Conservation (phyloP, 805 yeast species). For the Metschnikowia sp. region DNA sequence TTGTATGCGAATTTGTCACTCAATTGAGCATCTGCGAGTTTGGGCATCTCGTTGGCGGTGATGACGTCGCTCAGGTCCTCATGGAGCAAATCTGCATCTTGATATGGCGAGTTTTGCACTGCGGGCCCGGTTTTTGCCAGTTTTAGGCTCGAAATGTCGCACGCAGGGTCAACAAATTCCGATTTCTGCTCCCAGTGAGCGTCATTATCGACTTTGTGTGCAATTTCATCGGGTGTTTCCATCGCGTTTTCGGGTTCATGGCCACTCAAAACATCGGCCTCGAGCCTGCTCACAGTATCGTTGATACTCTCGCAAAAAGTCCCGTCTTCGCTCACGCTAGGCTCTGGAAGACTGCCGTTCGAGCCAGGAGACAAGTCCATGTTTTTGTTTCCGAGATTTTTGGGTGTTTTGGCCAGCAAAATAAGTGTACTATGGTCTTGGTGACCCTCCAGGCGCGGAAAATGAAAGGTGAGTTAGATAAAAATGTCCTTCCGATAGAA, state of each 20-base stretch:
- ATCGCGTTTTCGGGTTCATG: background rate
- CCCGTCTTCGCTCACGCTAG: slow-evolving; percentile 10
- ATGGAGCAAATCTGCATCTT: background rate
- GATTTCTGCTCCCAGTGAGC: slow-evolving; percentile 1
- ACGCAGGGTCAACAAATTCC: background rate
- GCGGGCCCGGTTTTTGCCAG: too few species aligned
- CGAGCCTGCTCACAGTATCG: slow-evolving; percentile 5
- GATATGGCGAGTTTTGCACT: too few species aligned
- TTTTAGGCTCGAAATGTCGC: background rate
- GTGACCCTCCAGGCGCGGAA: background rate
- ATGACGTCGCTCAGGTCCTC: background rate
- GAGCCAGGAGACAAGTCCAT: background rate
- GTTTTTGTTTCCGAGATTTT: background rate
- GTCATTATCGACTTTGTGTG: background rate
- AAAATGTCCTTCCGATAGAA: too few species aligned
- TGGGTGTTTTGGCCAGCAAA: background rate
- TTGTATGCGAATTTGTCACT: slow-evolving; percentile 24
- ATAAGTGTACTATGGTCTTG: background rate
- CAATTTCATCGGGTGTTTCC: background rate
- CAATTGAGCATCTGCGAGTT: background rate
- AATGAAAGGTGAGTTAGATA: too few species aligned
- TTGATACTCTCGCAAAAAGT: slow-evolving; percentile 10
- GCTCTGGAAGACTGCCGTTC: slow-evolving; percentile 5
- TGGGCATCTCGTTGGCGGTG: background rate
- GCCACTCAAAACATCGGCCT: background rate